Conservation (phyloP, 2,329 filamentous ascomycete genomes). For the Seiridium unicorne region DNA sequence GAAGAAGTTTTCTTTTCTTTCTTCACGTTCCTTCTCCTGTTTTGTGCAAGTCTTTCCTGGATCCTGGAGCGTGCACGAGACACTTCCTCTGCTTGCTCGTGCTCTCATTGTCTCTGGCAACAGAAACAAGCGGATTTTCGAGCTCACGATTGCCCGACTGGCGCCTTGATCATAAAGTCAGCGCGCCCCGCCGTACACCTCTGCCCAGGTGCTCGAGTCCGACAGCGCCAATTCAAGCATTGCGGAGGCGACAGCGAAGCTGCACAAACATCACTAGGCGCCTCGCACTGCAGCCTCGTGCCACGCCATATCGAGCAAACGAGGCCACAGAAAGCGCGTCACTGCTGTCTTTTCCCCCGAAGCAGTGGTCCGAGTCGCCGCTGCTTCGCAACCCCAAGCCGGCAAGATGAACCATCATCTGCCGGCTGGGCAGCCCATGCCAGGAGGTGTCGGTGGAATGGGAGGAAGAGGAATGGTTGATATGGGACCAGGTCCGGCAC, state of each 20-base stretch:
- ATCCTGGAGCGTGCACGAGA: neutral
- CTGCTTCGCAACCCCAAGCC: constrained; percentile 51
- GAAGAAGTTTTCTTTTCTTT: neutral
- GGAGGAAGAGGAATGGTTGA: constrained; percentile 20
- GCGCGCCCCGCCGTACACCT: neutral
- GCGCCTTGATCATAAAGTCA: neutral
- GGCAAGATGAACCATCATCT: constrained; percentile 79
- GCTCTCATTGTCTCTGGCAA: neutral
- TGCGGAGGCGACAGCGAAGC: neutral
- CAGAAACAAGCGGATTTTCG: neutral
- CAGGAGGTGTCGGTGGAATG: constrained; percentile 34
- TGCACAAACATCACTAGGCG: neutral
- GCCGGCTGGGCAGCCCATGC: constrained; percentile 71
- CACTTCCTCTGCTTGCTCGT: neutral
- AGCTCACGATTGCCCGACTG: neutral
- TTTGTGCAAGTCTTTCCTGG: neutral
- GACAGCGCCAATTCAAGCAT: neutral
- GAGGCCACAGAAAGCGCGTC: neutral
- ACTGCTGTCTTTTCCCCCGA: constrained; percentile 13
- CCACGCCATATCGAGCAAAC: neutral
- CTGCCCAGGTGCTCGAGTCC: neutral
- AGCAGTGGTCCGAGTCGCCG: constrained; percentile 23
- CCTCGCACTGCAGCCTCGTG: neutral
- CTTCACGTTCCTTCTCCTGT: neutral
- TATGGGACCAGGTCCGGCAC: constrained; percentile 27